Percentiles rank a stretch among this genome's conserved stretches.
These are phyloP conservation scores for Beauveria sp. DNA, from an alignment of 2,329 filamentous ascomycete species.

Conservation along the genomic window DNA sequence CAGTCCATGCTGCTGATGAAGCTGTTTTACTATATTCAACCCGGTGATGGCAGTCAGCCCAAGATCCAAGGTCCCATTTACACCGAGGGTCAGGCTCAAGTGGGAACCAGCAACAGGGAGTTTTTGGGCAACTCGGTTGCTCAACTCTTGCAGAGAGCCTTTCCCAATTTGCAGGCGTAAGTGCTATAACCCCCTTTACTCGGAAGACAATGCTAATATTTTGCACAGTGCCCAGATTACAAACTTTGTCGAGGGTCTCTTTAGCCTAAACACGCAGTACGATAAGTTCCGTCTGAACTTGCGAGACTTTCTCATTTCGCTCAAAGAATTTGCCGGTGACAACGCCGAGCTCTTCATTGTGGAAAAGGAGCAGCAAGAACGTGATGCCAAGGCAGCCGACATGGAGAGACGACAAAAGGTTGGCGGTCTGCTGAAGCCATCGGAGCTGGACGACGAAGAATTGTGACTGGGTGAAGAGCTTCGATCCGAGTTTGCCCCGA, in stretches of 20 bases:
- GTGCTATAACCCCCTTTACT: constrained; percentile 27
- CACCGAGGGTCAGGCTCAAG: constrained; percentile 69
- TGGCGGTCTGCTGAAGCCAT: constrained; percentile 89
- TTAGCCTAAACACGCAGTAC: constrained; percentile 79
- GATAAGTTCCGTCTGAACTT: constrained; percentile 93
- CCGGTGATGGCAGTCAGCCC: constrained; percentile 56
- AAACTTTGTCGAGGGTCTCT: constrained; percentile 82
- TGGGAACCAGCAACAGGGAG: constrained; percentile 80
- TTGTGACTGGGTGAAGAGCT: constrained; percentile 74
- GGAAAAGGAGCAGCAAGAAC: constrained; percentile 87
- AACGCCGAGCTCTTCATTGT: constrained; percentile 90
- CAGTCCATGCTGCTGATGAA: constrained; percentile 89
- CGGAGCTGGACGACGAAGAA: constrained; percentile 88
- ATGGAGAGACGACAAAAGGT: constrained; percentile 91
- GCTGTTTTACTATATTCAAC: constrained; percentile 93
- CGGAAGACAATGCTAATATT: constrained; percentile 25
- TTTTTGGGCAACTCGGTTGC: constrained; percentile 86
- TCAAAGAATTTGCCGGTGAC: constrained; percentile 95
- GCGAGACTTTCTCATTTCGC: constrained; percentile 91
- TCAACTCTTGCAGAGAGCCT: constrained; percentile 77
- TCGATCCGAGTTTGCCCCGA: constrained; percentile 49
- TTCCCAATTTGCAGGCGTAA: constrained; percentile 85
- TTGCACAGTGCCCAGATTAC: constrained; percentile 68
- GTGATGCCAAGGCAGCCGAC: constrained; percentile 78
- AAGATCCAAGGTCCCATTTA: constrained; percentile 95